phyloP scores from a whole-genome alignment of 805 yeast genomes.

The Lipomyces sp. region DNA sequence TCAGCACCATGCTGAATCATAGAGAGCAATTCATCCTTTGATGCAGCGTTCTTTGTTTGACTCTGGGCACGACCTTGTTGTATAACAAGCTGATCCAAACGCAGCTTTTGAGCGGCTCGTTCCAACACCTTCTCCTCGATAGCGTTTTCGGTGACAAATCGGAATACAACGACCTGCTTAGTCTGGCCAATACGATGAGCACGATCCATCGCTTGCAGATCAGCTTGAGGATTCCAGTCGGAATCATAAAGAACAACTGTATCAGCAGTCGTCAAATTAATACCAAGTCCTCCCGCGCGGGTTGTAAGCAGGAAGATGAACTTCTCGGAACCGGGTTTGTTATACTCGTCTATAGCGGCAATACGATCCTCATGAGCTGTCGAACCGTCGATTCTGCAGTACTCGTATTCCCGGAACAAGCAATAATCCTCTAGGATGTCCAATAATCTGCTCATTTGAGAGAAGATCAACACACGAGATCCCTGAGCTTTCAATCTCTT shows the following conservation, averaged over 20 bases:
- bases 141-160: slow-evolving; percentile 94
- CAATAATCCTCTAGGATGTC: slow-evolving; percentile 95
- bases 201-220: slow-evolving; percentile 96
- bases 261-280: slow-evolving; percentile 90
- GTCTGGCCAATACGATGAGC: slow-evolving; percentile 98
- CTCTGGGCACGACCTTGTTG: slow-evolving; percentile 79
- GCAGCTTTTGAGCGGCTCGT: slow-evolving; percentile 90
- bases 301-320: slow-evolving; percentile 87
- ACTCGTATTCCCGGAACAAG: slow-evolving; percentile 76
- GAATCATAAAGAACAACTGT: slow-evolving; percentile 86
- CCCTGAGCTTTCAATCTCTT: slow-evolving; percentile 74
- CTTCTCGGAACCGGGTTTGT: slow-evolving; percentile 77
- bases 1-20: slow-evolving; percentile 99
- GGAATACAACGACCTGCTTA: slow-evolving; percentile 88
- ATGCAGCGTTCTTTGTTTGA: slow-evolving; percentile 48
- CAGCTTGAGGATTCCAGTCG: slow-evolving; percentile 99
- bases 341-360: slow-evolving; percentile 89
- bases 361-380: slow-evolving; percentile 93
- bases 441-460: slow-evolving; percentile 89
- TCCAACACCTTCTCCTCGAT: slow-evolving; percentile 96
- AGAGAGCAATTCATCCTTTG: slow-evolving; percentile 81
- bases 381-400: slow-evolving; percentile 92
- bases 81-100: slow-evolving; percentile 92
- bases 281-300: slow-evolving; percentile 96
- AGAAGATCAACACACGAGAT: slow-evolving; percentile 86